Evolutionary conservation across 2,329 filamentous ascomycete species (phyloP), one percentile per base, ranked within the genome.

Genomic region (Corynespora cassiicola): DNA sequence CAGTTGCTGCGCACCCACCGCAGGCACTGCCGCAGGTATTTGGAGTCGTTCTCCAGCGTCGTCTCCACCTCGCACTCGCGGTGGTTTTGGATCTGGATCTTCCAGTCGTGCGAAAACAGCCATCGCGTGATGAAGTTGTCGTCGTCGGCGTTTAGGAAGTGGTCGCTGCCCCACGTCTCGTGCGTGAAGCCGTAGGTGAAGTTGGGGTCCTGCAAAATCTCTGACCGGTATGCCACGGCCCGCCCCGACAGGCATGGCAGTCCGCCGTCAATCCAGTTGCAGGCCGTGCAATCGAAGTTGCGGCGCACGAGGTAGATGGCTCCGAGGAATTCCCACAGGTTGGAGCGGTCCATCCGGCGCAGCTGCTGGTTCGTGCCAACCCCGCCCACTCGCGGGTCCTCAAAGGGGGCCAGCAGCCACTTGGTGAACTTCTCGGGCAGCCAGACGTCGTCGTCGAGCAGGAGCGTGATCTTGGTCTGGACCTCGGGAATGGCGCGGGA

Each of bases 111-210:
- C 50, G 84, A 88, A 54, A 96, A 91, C 61, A 97, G 80, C 92
- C 92, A 97, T 41, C 92, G 85, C 6, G 92, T 96, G 56, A 97
- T 89, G 73, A 96, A 97, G 73, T 97, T 97, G 77, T 97, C 92
- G 68, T 97, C 92, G 69, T 97, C 92, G 17, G 92, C 90, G 63
- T 96, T 96, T 45, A 97, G 79, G 61, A 91, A 91, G 72, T 87
- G 95, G 58, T 86, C 84, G 50, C 61, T 66, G 20, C 65, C 63
- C 71, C 79, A 79, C 55, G 86, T 87, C 73, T 97, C 92, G 38
- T 91, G 90, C 53, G 88, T 91, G 75, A 97, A 96, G 29, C 86
- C 88, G 50, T 91, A 81, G 26, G 90, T 84, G 69, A 97, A 97
- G 35, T 87, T 84, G 43, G 87, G 83, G 65, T 91, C 89, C 57